Base-by-base conservation (phyloP, 2,329 filamentous ascomycete genomes). In the Chaetomiaceae sp. region DNA sequence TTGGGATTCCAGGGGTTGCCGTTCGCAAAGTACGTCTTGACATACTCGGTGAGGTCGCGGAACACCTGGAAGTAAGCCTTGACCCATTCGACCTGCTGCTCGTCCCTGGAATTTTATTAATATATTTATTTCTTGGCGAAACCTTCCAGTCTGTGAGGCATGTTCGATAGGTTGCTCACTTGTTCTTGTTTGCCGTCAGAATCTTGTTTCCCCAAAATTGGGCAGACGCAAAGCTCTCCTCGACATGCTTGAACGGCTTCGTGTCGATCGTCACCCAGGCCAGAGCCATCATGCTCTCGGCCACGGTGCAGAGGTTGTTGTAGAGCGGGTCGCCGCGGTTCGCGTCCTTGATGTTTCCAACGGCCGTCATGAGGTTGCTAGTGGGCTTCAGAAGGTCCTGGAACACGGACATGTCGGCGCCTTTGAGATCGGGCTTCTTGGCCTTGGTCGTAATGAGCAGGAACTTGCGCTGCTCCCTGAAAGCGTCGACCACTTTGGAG, bases 181-280 rank as follows among this genome's bases (percentile, higher is more conserved):
- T 82, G 48, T 82, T 91, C 73, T 95, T 96, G 70, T 87, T 85
- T 63, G 95, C 87, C 73, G 90, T 95, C 62, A 97, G 75, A 33
- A 99, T 89, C 62, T 91, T 84, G 75, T 99, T 97, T 30, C 94
- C 94, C 64, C 89, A 96, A 74, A 95, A 95, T 68, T 97, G 87
- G 36, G 91, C 89, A 46, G 90, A 86, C 27, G 86, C 85, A 18
- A 95, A 77, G 54, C 86, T 86, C 62, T 96, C 91, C 42, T 85
- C 85, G 42, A 97, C 87, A 64, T 91, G 89, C 65, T 94, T 91
- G 59, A 81, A 85, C 2, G 94, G 94, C 67, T 90, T 90, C 58
- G 75, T 79, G 48, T 95, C 88, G 44, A 94, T 82, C 0, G 86
- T 87, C 53, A 97, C 87, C 94, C 94, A 99, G 30, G 88, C 89